These are phyloP conservation scores for Melastoma candidum DNA, from an alignment of 441 rosid species.

Conservation along the genomic window DNA sequence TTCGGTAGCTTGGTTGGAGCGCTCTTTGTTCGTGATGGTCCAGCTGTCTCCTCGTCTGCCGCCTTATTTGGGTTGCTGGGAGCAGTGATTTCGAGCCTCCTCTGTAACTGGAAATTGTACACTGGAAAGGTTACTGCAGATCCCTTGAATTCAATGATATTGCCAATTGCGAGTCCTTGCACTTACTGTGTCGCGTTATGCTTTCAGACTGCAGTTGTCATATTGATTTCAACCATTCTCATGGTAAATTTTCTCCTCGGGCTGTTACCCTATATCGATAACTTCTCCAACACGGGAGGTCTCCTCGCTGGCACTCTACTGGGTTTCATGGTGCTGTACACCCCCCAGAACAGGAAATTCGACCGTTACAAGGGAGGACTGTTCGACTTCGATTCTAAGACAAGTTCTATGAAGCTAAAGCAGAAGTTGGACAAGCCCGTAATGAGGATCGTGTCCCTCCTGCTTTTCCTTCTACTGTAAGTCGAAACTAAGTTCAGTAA, in stretches of 20 bases:
- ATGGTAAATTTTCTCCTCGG: constrained; percentile 51
- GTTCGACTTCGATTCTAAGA: constrained; percentile 30
- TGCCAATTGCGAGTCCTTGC: no score
- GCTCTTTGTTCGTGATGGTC: constrained; percentile 53
- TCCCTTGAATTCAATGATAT: no score
- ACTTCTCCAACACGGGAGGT: constrained; percentile 74
- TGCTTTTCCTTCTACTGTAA: constrained; percentile 49
- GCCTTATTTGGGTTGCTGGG: constrained; percentile 69
- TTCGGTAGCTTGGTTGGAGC: constrained; percentile 55
- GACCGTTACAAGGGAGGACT: constrained; percentile 37
- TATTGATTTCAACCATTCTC: constrained; percentile 34
- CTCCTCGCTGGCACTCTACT: constrained; percentile 65
- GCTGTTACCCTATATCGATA: constrained; percentile 61
- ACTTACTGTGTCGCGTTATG: no score
- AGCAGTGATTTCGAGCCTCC: constrained; percentile 56
- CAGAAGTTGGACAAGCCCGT: constrained; percentile 63
- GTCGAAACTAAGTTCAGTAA: constrained; percentile 13
- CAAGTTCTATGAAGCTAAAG: constrained; percentile 32
- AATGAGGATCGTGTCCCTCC: constrained; percentile 44
- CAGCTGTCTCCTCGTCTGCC: constrained; percentile 54
- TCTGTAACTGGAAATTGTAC: constrained; percentile 55
- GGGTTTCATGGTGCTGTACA: constrained; percentile 52
- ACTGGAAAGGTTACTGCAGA: constrained; percentile 38
- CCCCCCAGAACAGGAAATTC: constrained; percentile 42
- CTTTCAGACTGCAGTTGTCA: constrained; percentile 53